Percentiles rank a stretch among this genome's conserved stretches.
Evolutionary conservation across 441 rosid genomes (phyloP).

Genomic region (Jatropha multifida): DNA sequence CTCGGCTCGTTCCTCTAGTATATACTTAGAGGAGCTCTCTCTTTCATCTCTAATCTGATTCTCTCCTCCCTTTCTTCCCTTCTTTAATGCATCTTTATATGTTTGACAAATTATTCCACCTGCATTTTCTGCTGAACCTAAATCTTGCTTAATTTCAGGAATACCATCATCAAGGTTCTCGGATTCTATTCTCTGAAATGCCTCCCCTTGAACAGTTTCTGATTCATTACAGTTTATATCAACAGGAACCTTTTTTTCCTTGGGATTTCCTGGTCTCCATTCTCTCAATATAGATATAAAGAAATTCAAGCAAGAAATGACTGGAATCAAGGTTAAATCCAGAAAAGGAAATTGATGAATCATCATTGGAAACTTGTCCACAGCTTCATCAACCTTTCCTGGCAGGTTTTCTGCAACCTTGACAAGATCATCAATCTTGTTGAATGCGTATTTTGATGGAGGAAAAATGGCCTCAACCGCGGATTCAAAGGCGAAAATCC

Average conservation of each 20-base stretch:
- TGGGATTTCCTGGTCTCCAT: slow-evolving; percentile 32
- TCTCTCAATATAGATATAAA: slow-evolving; percentile 27
- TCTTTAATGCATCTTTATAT: slow-evolving; percentile 18
- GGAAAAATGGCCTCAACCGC: slow-evolving; percentile 49
- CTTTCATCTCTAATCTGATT: neutral
- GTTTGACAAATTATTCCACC: slow-evolving; percentile 10
- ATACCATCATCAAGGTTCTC: neutral
- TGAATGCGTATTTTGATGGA: slow-evolving; percentile 37
- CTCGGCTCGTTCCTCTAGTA: too few species aligned
- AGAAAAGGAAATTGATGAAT: slow-evolving; percentile 36
- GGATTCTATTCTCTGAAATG: slow-evolving; percentile 8
- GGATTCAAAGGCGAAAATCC: slow-evolving; percentile 44
- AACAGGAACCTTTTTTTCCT: slow-evolving; percentile 45
- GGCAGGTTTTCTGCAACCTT: slow-evolving; percentile 47
- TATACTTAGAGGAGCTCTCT: neutral
- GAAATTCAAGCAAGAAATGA: slow-evolving; percentile 41
- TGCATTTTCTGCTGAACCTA: neutral
- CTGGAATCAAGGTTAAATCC: slow-evolving; percentile 32
- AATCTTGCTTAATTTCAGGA: neutral
- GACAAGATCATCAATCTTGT: slow-evolving; percentile 41
- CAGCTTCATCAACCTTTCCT: slow-evolving; percentile 35
- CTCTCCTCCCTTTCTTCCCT: neutral
- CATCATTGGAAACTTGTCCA: slow-evolving; percentile 33
- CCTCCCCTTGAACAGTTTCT: slow-evolving; percentile 9
- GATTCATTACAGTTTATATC: slow-evolving; percentile 33